Base-by-base conservation (phyloP, 768 basidiomycete genomes). In the Myochromella boudieri region DNA sequence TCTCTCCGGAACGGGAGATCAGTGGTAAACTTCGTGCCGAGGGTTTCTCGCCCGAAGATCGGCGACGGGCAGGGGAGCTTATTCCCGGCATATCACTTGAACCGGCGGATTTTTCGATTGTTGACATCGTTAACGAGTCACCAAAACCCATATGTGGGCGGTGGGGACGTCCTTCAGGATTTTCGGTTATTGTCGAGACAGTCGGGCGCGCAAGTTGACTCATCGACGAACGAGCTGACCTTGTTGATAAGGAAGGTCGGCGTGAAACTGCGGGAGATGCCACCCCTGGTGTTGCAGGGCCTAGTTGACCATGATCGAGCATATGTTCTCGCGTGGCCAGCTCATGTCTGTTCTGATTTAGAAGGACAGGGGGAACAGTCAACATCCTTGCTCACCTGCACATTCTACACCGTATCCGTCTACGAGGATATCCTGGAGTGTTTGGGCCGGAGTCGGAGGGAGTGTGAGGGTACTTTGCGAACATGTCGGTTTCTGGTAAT, bases 291-390 rank as follows among this genome's bases (percentile, higher is more conserved):
- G 85, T 87, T 1, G 81, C 72, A 8, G 85, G 80, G 2, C 84
- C 85, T 3, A 88, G 67, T 57, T 91, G 87, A 4, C 85, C 87
- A 57, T 95, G 92, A 62, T 93, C 88, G 37, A 93, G 78, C 89
- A 97, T 92, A 61, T 97, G 90, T 60, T 94, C 91, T n/a, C 88
- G 76, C 0, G 89, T 80, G 1, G 94, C 94, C 11, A 97, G 75
- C 57, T 92, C 91, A 49, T 85, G 84, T 58, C 91, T 86, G 43
- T 9, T 48, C 26, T 17, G 8, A 22, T 44, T 29, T 36, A 38
- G 28, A 20, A 24, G 15, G n/a, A 11, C 5, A 26, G 1, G 32
- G 11, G 7, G 22, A 27, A 25, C 2, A n/a, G 14, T 4, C 11
- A 6, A 15, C 0, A 34, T 17, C 3, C 29, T 10, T 12, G 38